Base-by-base conservation (phyloP, 2,329 filamentous ascomycete species). In the Ceratocystis cubensis region DNA sequence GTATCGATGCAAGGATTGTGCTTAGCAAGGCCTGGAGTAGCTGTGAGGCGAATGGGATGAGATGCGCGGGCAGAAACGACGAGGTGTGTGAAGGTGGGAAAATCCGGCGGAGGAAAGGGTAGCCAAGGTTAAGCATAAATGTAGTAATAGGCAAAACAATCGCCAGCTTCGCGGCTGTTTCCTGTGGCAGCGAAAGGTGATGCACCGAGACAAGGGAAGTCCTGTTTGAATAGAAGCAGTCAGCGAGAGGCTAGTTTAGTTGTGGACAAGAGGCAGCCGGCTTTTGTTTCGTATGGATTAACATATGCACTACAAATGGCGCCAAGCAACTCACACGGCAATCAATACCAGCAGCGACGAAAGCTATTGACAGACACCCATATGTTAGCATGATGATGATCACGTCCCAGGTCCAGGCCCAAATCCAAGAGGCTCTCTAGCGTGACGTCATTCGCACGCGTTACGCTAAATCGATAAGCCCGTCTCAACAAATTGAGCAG, bases 1-100 rank as follows among this genome's bases (percentile, higher is more conserved):
- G 73, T 6, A 81, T 71, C 0, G 79, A 79, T 1, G 78, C 78
- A 1, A 82, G 74, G 5, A 81, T 72, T 5, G 57, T 50, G 25
- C 61, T 61, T 4, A 65, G 30, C 8, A 63, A 20, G 2, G 65
- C 22, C 46, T 68, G 63, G 44, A 59, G 33, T 37, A 61, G 53
- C 13, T 57, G 37, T 15, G 61, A 37, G 1, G 20, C 20, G 33
- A 33, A 44, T 2, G 28, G 62, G 56, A 56, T 8, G 41, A 30
- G 53, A 57, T 64, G 20, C 8, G 37, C 56, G 15, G 59, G 59
- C 3, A 61, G 20, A 28, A 66, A 8, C 15, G 45, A 44, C 5
- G 17, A 20, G 5, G 62, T 10, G 8, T 30, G 13, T 3, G 37
- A 44, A 5, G 62, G n/a, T 6, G 37, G 44, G 17, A 59, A 33